Conservation (phyloP, 2,329 filamentous ascomycete genomes). For the Acephala macrosclerotiorum region DNA sequence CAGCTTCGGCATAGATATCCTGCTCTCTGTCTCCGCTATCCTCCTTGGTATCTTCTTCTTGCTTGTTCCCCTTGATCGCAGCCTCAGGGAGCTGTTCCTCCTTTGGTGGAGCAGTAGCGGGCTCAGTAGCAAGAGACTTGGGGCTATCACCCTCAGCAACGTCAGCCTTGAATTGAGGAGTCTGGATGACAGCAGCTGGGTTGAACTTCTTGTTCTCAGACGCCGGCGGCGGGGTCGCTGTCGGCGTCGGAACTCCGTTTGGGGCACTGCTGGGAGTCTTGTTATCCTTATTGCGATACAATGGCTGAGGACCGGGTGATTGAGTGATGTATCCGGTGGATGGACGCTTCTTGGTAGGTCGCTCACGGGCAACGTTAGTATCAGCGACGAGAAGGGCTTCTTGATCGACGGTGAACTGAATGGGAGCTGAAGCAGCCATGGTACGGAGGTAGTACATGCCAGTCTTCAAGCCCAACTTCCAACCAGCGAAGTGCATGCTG, state of each 20-base stretch:
- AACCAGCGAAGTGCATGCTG: slow-evolving; percentile 98
- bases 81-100: slow-evolving; percentile 71
- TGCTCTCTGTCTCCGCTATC: slow-evolving; percentile 78
- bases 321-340: slow-evolving; percentile 50
- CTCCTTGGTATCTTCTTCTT: slow-evolving; percentile 77
- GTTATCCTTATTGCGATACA: slow-evolving; percentile 66
- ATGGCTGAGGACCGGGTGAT: slow-evolving; percentile 72
- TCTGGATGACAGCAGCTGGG: slow-evolving; percentile 63
- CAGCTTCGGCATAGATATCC: slow-evolving; percentile 95
- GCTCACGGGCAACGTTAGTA: slow-evolving; percentile 74
- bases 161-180: slow-evolving; percentile 78
- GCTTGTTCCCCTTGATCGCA: slow-evolving; percentile 58
- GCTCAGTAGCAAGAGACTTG: slow-evolving; percentile 78
- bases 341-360: slow-evolving; percentile 73
- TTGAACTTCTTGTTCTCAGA: slow-evolving; percentile 47
- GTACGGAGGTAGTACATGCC: slow-evolving; percentile 99
- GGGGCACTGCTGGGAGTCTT: slow-evolving; percentile 48
- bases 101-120: slow-evolving; percentile 62
- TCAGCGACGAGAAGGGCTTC: slow-evolving; percentile 90
- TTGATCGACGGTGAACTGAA: slow-evolving; percentile 99
- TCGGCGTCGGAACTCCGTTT: slow-evolving; percentile 74
- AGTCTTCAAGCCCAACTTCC: slow-evolving; percentile 99
- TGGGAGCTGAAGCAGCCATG: slow-evolving; percentile 94
- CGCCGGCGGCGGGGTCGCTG: slow-evolving; percentile 68
- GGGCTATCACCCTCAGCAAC: slow-evolving; percentile 80